Conservation (phyloP, 768 basidiomycete genomes). For the Tephrocybe sp. region DNA sequence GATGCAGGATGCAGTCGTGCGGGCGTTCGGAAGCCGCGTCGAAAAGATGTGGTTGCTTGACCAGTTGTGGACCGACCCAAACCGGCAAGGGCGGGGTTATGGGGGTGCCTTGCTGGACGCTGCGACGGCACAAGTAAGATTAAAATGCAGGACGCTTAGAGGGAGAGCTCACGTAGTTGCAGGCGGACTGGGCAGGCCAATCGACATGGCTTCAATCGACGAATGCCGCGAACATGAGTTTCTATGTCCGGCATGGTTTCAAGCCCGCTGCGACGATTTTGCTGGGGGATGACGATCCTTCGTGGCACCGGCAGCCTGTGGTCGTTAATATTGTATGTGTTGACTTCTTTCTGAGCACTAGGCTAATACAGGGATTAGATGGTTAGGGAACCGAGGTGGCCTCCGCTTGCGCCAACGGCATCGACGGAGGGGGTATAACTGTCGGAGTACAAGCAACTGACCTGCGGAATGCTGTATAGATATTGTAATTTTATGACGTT, state of each 20-base stretch:
- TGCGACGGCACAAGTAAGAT: constrained; percentile 22
- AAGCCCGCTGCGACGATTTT: constrained; percentile 20
- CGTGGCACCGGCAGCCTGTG: constrained; percentile 28
- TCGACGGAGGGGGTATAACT: too few relatives aligned
- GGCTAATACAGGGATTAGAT: constrained; percentile 8
- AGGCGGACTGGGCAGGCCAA: constrained; percentile 29
- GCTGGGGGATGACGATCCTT: constrained; percentile 30
- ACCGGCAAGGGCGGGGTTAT: constrained; percentile 28
- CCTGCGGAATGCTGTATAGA: too few relatives aligned
- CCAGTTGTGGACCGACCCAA: constrained; percentile 27
- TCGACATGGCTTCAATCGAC: constrained; percentile 30
- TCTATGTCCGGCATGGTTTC: constrained; percentile 26
- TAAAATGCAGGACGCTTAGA: not conserved
- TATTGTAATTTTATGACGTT: not conserved
- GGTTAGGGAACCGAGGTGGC: constrained; percentile 17
- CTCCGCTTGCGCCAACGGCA: not conserved
- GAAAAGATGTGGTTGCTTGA: constrained; percentile 31
- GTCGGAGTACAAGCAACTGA: too few relatives aligned
- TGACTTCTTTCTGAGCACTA: not conserved
- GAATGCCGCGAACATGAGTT: constrained; percentile 20
- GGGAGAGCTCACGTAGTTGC: not conserved
- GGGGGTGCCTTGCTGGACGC: constrained; percentile 29
- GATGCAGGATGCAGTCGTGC: constrained; percentile 19
- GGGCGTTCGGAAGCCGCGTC: constrained; percentile 22
- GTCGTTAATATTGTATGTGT: constrained; percentile 27